Conservation (phyloP, 371 early-diverging fungal species). For the Mucor saturninus region DNA sequence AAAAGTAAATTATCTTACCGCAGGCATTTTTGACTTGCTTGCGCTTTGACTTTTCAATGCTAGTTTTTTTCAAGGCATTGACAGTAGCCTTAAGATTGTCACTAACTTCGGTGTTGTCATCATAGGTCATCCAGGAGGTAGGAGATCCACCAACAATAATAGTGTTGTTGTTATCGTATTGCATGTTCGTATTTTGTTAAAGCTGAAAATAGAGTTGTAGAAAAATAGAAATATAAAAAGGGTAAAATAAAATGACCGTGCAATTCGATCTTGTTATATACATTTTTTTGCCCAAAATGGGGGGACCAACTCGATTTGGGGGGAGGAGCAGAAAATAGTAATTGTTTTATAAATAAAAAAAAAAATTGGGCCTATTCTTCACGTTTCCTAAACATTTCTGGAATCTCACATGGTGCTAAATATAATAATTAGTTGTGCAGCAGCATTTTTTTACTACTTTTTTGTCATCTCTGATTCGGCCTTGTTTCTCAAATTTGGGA, state of each 20-base stretch:
- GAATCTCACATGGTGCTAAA: constrained; percentile 17
- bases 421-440: not conserved
- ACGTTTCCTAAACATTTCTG: constrained; percentile 18
- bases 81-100: not conserved
- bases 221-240: constrained; percentile 9
- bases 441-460: not conserved
- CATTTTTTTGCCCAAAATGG: not conserved
- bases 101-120: not conserved
- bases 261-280: constrained; percentile 19
- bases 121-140: not conserved
- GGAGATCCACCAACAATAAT: not conserved
- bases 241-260: constrained; percentile 12
- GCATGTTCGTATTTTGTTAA: constrained; percentile 2
- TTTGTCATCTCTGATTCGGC: constrained; percentile 1
- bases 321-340: not conserved
- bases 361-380: constrained; percentile 6
- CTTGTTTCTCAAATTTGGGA: constrained; percentile 9
- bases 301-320: not conserved
- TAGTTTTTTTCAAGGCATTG: not conserved
- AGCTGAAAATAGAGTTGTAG: not conserved
- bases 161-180: not conserved
- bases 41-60: constrained; percentile 27
- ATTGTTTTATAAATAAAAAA: not conserved
- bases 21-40: constrained; percentile 45
- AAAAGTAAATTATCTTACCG: constrained; percentile 26